These are phyloP conservation scores for Saccharomycopsis microspora DNA, from an alignment of 805 yeast species.

Conservation along the genomic window DNA sequence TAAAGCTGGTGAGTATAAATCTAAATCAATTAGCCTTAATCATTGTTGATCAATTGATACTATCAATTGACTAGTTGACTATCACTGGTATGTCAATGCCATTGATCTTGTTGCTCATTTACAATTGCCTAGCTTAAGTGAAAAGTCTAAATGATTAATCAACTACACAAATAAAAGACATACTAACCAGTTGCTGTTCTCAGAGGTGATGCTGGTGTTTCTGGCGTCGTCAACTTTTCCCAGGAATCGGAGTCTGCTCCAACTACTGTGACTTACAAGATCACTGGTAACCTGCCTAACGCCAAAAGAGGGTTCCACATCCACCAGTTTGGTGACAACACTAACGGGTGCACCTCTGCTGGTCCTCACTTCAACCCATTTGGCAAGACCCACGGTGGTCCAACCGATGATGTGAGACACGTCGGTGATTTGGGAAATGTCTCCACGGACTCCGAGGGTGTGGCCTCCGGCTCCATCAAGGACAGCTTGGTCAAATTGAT, in stretches of 20 bases:
- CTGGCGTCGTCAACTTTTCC: slow-evolving; percentile 81
- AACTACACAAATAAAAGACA: not conserved
- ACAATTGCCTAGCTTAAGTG: not conserved
- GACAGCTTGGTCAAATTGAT: slow-evolving; percentile 70
- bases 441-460: slow-evolving; percentile 75
- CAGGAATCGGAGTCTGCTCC: slow-evolving; percentile 72
- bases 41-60: not conserved
- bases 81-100: not conserved
- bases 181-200: slow-evolving; percentile 67
- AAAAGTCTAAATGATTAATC: not conserved
- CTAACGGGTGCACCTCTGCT: slow-evolving; percentile 98
- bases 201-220: slow-evolving; percentile 87
- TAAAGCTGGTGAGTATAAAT: slow-evolving; percentile 21
- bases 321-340: slow-evolving; percentile 97
- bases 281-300: slow-evolving; percentile 78
- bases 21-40: not conserved
- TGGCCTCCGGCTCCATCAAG: slow-evolving; percentile 81
- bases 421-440: slow-evolving; percentile 97
- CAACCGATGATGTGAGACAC: slow-evolving; percentile 70
- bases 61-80: not conserved
- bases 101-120: not conserved
- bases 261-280: slow-evolving; percentile 80
- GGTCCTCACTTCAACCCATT: slow-evolving; percentile 97
- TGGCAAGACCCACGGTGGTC: slow-evolving; percentile 84
- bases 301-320: slow-evolving; percentile 96